phyloP scores from a whole-genome alignment of 441 rosid genomes.

The Capsella rubella region DNA sequence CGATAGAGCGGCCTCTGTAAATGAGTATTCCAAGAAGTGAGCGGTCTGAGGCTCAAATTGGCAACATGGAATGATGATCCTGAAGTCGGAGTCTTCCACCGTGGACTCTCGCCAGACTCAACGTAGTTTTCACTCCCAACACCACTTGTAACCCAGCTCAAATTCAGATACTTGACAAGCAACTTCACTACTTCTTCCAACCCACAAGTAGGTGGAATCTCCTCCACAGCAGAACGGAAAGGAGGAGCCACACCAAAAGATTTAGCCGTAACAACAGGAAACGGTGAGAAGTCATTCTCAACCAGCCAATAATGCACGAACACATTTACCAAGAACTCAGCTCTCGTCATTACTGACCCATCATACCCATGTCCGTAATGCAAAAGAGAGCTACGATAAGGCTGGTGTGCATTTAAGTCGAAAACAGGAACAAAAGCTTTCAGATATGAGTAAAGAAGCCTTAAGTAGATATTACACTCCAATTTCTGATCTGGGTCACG shows the following conservation, averaged over 20 bases:
- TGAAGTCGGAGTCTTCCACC: constrained; percentile 57
- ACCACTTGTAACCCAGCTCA: constrained; percentile 54
- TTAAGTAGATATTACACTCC: constrained; percentile 68
- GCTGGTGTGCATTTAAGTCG: constrained; percentile 70
- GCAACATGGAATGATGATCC: constrained; percentile 48
- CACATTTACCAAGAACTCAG: constrained; percentile 75
- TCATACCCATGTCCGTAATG: constrained; percentile 69
- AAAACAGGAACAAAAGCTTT: constrained; percentile 75
- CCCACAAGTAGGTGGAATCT: constrained; percentile 74
- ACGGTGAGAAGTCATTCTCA: constrained; percentile 91
- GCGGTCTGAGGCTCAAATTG: constrained; percentile 52
- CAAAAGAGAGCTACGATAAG: constrained; percentile 76
- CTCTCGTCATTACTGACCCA: constrained; percentile 59
- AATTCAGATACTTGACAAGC: constrained; percentile 80
- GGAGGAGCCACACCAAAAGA: constrained; percentile 69
- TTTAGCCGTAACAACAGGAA: constrained; percentile 59
- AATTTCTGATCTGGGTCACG: constrained; percentile 61
- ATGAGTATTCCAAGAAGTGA: constrained; percentile 68
- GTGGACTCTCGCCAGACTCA: constrained; percentile 51
- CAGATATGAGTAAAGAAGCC: constrained; percentile 74
- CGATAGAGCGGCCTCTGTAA: constrained; percentile 85
- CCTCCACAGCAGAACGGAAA: constrained; percentile 59
- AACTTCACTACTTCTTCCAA: constrained; percentile 81
- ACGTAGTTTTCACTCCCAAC: constrained; percentile 47
- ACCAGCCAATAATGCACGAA: constrained; percentile 87